Evolutionary conservation across 2,329 filamentous ascomycete genomes (phyloP).

Genomic region (Calonectria montana): DNA sequence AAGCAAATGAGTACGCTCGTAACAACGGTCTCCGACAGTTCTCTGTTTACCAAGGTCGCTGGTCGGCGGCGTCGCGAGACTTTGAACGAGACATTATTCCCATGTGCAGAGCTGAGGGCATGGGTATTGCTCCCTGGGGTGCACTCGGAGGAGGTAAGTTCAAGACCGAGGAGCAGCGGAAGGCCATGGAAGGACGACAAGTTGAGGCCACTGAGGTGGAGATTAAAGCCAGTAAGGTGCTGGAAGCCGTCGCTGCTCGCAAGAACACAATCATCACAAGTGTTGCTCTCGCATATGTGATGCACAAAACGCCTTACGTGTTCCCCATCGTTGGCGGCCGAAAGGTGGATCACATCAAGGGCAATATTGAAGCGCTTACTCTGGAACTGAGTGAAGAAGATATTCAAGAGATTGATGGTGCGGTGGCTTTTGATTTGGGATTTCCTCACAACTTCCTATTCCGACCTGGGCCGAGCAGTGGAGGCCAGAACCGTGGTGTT

Average conservation of each 20-base stretch:
- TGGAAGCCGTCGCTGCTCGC: constrained; percentile 62
- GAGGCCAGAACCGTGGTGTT: constrained; percentile 50
- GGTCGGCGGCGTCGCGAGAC: constrained; percentile 53
- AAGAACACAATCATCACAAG: constrained; percentile 58
- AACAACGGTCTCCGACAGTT: constrained; percentile 78
- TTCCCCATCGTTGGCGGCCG: constrained; percentile 80
- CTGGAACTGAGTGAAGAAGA: constrained; percentile 71
- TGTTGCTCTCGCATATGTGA: constrained; percentile 77
- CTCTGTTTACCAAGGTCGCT: constrained; percentile 59
- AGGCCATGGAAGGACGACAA: constrained; percentile 50
- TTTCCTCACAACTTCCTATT: constrained; percentile 74
- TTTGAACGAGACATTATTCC: constrained; percentile 58
- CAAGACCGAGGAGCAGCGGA: constrained; percentile 52
- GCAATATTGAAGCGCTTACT: constrained; percentile 75
- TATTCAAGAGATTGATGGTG: constrained; percentile 73
- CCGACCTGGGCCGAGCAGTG: constrained; percentile 49
- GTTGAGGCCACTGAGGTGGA: constrained; percentile 63
- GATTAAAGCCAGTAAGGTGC: constrained; percentile 56
- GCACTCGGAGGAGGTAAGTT: constrained; percentile 63
- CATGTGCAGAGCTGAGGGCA: constrained; percentile 56
- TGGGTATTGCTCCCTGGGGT: constrained; percentile 71
- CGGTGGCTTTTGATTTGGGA: constrained; percentile 71
- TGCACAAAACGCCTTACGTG: constrained; percentile 77
- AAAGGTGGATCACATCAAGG: constrained; percentile 75
- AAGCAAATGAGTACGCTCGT: constrained; percentile 76